Evolutionary conservation across 2,329 filamentous ascomycete genomes (phyloP), one percentile per base, ranked within the genome.

Genomic region (Lecanoromycetidae sp.): DNA sequence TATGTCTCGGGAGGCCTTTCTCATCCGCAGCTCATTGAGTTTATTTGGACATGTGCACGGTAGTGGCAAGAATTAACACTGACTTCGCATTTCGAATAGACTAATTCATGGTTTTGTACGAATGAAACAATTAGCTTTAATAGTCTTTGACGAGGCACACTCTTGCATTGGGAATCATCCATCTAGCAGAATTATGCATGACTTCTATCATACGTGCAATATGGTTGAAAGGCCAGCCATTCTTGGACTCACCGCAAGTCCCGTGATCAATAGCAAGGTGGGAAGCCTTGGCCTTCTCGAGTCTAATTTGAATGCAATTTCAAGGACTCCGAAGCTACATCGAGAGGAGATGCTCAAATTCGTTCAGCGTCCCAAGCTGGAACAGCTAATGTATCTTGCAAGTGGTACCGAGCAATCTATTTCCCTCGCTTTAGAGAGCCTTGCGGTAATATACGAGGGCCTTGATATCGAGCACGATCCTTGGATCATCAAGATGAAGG

Each of bases 131-230:
- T 63, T 94, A 19, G 71, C 80, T 4, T 67, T 94, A 4, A 64
- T 93, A 13, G 73, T 94, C 0, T 84, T 94, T 56, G 87, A 94
- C 57, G 87, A 94, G 77, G 87, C 84, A 8, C 87, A 94, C 58
- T 80, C 87, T 59, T 90, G 84, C 55, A 71, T 71, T 4, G 68
- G 70, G 15, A 77, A 75, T 1, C 73, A 80, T 54, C 70, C 83
- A 0, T 78, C 79, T 9, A 80, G 79, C 48, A 74, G 68, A 32
- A 82, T 94, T 27, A 90, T 94, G 83, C 67, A 64, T 23, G 66
- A 78, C 25, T 81, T 83, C 54, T 94, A 93, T 57, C 75, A 78
- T 52, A 65, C 68, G 23, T 46, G 20, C n/a, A 17, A 12, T 6
- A n/a, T 25, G 9, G 20, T 39, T 7, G 22, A 33, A 17, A 22